Percentiles rank a stretch among this genome's conserved stretches.
phyloP scores from a whole-genome alignment of 2,329 filamentous ascomycete species.

The Bimuria novae-zelandiae region DNA sequence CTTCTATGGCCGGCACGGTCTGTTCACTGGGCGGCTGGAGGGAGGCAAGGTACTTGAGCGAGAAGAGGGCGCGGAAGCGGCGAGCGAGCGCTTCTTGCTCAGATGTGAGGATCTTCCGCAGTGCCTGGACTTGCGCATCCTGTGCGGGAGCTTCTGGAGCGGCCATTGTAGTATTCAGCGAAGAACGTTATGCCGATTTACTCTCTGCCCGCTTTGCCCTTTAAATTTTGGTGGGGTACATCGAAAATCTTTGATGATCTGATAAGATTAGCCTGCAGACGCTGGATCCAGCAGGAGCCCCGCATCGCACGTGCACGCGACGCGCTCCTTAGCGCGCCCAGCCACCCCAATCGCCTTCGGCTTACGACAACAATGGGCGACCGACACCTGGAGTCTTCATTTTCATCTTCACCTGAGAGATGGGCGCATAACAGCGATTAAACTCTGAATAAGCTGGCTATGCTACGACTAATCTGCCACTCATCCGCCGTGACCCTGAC shows the following conservation, averaged over 20 bases:
- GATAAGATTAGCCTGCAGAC: conserved; percentile 26
- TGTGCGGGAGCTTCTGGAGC: conserved; percentile 24
- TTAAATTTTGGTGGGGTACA: conserved; percentile 11
- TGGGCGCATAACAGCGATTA: background rate
- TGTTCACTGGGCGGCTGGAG: conserved; percentile 62
- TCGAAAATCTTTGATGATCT: conserved; percentile 26
- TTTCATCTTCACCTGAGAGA: conserved; percentile 22
- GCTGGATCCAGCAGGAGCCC: background rate
- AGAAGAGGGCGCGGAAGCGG: conserved; percentile 96
- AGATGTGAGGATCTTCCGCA: conserved; percentile 77
- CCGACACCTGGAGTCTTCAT: background rate
- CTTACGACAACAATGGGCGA: conserved; percentile 26
- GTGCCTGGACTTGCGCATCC: conserved; percentile 59
- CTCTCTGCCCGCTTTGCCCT: background rate
- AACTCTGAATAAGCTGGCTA: background rate
- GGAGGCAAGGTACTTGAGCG: conserved; percentile 88
- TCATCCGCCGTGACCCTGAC: conserved; percentile 1
- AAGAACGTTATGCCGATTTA: no score
- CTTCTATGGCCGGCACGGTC: conserved; percentile 68
- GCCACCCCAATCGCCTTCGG: conserved; percentile 6
- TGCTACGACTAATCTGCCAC: background rate
- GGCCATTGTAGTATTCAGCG: conserved; percentile 24
- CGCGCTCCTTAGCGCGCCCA: conserved; percentile 15
- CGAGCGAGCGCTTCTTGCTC: conserved; percentile 82
- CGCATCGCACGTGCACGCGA: conserved; percentile 14